Percentiles rank a stretch among this genome's conserved stretches.
These are phyloP conservation scores for Aspergillus awamori DNA, from an alignment of 2,329 filamentous ascomycete genomes.

Conservation along the genomic window DNA sequence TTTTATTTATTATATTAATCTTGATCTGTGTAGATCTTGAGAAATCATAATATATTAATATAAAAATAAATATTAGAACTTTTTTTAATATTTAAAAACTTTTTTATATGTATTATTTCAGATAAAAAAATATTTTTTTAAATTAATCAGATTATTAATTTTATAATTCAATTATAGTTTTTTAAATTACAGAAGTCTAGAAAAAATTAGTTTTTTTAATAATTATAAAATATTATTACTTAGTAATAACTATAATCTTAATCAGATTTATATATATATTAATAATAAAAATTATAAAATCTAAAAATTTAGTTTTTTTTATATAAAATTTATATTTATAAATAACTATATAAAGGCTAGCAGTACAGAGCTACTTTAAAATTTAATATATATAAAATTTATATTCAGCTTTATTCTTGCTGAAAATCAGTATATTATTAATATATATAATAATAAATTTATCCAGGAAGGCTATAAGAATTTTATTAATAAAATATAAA, in stretches of 20 bases:
- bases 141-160: too few species aligned
- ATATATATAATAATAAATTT: conserved; percentile 1
- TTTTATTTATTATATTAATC: too few species aligned
- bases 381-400: background rate
- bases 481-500: background rate
- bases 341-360: background rate
- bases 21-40: too few species aligned
- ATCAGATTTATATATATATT: background rate
- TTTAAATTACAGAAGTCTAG: too few species aligned
- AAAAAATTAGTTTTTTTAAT: background rate
- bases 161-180: too few species aligned
- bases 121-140: too few species aligned
- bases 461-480: background rate
- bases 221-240: background rate
- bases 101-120: too few species aligned
- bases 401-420: background rate
- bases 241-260: background rate
- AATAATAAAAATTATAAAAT: background rate
- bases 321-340: background rate
- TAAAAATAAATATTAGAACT: too few species aligned
- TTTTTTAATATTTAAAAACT: too few species aligned
- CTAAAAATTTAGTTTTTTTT: background rate
- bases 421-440: background rate
- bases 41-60: too few species aligned
- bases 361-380: too few species aligned